phyloP scores from a whole-genome alignment of 2,329 filamentous ascomycete species.

The Clarireedia paspali region DNA sequence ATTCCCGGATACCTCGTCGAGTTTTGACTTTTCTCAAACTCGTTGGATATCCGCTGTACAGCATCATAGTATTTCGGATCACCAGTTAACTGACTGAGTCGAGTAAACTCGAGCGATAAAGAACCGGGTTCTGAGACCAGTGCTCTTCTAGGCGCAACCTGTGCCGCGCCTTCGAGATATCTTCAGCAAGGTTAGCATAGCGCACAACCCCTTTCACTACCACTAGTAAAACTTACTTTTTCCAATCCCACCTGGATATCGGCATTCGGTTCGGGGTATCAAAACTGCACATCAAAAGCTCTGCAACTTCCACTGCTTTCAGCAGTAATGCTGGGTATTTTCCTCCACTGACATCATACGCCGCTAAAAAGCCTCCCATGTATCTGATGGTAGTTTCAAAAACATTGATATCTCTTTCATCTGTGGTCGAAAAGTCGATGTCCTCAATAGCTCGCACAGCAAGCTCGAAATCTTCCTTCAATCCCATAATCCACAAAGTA shows the following conservation, averaged over 20 bases:
- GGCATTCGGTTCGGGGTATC: conserved; percentile 94
- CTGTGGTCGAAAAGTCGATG: conserved; percentile 74
- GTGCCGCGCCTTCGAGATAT: conserved; percentile 41
- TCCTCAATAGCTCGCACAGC: conserved; percentile 59
- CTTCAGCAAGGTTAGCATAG: conserved; percentile 4
- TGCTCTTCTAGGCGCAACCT: conserved; percentile 47
- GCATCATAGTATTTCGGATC: conserved; percentile 57
- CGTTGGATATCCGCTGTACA: conserved; percentile 48
- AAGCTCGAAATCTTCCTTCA: conserved; percentile 72
- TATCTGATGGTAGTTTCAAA: conserved; percentile 94
- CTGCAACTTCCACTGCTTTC: conserved; percentile 64
- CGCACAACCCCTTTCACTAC: not conserved
- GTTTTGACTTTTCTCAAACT: conserved; percentile 48
- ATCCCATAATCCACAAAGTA: conserved; percentile 79
- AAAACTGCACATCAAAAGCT: conserved; percentile 64
- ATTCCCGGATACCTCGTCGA: conserved; percentile 52
- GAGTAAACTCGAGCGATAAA: conserved; percentile 54
- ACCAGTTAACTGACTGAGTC: conserved; percentile 54
- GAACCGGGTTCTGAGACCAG: conserved; percentile 55
- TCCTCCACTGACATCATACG: conserved; percentile 76
- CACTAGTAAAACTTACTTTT: conserved; percentile 40
- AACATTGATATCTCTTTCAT: conserved; percentile 34
- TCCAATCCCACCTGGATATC: conserved; percentile 37
- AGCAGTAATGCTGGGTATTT: conserved; percentile 58
- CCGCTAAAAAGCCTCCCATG: conserved; percentile 75